These are phyloP conservation scores for Pezicula carpinea DNA, from an alignment of 2,329 filamentous ascomycete species.

Conservation along the genomic window DNA sequence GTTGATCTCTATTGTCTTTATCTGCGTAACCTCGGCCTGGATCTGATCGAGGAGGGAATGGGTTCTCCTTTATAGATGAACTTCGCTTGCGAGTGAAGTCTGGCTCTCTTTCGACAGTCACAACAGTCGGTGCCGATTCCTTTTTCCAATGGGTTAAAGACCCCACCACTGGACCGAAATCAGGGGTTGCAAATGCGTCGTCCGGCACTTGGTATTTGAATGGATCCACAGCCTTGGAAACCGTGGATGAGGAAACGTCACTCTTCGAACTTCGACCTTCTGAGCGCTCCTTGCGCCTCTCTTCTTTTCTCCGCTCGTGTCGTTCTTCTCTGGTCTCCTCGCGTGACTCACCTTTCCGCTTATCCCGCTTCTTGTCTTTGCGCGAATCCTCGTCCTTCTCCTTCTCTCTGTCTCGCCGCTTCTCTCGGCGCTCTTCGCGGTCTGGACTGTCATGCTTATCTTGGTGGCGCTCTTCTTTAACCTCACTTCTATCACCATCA, in stretches of 20 bases:
- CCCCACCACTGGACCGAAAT: slow-evolving; percentile 31
- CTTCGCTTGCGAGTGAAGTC: slow-evolving; percentile 27
- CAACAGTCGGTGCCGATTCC: slow-evolving; percentile 36
- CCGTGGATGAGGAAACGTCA: slow-evolving; percentile 22
- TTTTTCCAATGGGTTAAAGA: slow-evolving; percentile 11
- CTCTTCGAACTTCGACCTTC: slow-evolving; percentile 22
- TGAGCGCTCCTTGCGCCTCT: slow-evolving; percentile 14
- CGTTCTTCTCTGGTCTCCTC: slow-evolving; percentile 8
- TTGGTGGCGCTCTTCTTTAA: slow-evolving; percentile 15
- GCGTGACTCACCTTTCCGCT: slow-evolving; percentile 23
- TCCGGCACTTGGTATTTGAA: slow-evolving; percentile 54
- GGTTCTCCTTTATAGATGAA: slow-evolving; percentile 20
- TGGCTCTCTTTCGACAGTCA: slow-evolving; percentile 51
- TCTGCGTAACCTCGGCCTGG: slow-evolving; percentile 9
- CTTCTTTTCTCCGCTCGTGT: slow-evolving; percentile 11
- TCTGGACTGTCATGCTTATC: slow-evolving; percentile 19
- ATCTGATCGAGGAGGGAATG: slow-evolving; percentile 10
- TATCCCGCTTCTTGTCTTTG: slow-evolving; percentile 29
- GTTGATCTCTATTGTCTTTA: slow-evolving; percentile 11
- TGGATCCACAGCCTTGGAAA: slow-evolving; percentile 41
- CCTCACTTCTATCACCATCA: slow-evolving; percentile 15
- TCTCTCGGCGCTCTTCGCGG: slow-evolving; percentile 21
- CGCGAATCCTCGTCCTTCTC: neutral
- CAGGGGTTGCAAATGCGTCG: slow-evolving; percentile 45
- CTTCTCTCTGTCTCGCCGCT: slow-evolving; percentile 26